phyloP scores from a whole-genome alignment of 2,329 filamentous ascomycete species.

The Furcasterigmium furcatum region DNA sequence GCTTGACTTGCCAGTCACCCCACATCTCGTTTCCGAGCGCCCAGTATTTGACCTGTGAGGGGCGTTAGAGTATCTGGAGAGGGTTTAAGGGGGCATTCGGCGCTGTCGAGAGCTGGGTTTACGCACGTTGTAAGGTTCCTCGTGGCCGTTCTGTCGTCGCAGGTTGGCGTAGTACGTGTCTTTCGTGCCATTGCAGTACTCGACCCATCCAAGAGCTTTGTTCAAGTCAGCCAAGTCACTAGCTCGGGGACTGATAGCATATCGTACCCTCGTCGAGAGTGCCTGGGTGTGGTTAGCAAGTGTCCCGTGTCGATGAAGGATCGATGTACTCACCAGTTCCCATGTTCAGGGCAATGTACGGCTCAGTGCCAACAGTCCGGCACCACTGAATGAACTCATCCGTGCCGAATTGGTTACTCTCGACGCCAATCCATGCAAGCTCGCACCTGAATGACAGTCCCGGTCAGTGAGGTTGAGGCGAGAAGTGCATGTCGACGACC shows the following conservation, averaged over 20 bases:
- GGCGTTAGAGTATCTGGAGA: not conserved
- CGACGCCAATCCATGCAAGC: slow-evolving; percentile 74
- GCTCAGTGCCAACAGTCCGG: slow-evolving; percentile 67
- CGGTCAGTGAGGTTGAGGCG: too few species aligned
- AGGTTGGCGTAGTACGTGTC: slow-evolving; percentile 82
- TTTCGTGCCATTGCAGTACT: slow-evolving; percentile 79
- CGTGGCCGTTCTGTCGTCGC: slow-evolving; percentile 69
- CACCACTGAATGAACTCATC: slow-evolving; percentile 88
- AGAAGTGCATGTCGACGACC: too few species aligned
- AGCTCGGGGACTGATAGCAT: not conserved
- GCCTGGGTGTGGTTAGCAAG: not conserved
- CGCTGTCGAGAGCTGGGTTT: not conserved
- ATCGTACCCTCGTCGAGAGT: not conserved
- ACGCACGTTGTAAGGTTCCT: slow-evolving; percentile 65
- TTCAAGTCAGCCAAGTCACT: not conserved
- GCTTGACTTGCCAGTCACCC: slow-evolving; percentile 65
- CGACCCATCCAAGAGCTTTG: slow-evolving; percentile 67
- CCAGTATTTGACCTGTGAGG: slow-evolving; percentile 70
- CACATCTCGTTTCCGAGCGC: slow-evolving; percentile 74
- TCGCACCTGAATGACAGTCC: too few species aligned
- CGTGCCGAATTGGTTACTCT: slow-evolving; percentile 78
- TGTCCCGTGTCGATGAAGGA: not conserved
- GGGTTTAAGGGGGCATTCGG: too few species aligned
- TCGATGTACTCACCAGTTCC: slow-evolving; percentile 60
- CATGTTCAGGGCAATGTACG: slow-evolving; percentile 78